Evolutionary conservation across 805 yeast genomes (phyloP).

Genomic region (Lachancea sp.): DNA sequence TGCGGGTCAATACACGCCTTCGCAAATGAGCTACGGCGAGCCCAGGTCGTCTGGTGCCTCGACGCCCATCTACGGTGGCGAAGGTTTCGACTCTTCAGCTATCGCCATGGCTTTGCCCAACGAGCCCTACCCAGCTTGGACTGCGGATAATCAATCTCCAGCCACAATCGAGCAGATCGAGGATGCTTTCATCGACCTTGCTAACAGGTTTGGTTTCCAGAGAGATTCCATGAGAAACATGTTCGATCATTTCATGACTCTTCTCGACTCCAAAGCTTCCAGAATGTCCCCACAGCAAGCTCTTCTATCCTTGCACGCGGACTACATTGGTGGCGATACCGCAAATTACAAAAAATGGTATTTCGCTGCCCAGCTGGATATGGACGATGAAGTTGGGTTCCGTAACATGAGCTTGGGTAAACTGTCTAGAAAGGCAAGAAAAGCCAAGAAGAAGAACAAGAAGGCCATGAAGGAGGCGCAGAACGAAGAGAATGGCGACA

Average conservation of each 20-base stretch:
- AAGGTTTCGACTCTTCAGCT: constrained; percentile 51
- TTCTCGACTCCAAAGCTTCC: constrained; percentile 75
- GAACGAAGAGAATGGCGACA: constrained; percentile 55
- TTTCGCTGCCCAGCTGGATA: constrained; percentile 81
- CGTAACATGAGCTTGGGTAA: constrained; percentile 75
- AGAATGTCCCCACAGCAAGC: constrained; percentile 91
- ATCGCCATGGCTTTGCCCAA: constrained; percentile 66
- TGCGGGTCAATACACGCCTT: constrained; percentile 71
- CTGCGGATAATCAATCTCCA: constrained; percentile 90
- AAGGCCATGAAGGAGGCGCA: constrained; percentile 61
- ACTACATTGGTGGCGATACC: constrained; percentile 80
- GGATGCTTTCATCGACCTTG: constrained; percentile 75
- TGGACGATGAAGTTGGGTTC: constrained; percentile 79
- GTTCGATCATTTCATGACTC: constrained; percentile 82
- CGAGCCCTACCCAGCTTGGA: constrained; percentile 99
- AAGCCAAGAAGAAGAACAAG: constrained; percentile 74
- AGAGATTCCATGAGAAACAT: constrained; percentile 89
- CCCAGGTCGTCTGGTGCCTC: constrained; percentile 89
- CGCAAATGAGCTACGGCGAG: constrained; percentile 79
- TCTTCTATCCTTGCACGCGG: constrained; percentile 73
- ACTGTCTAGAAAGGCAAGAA: constrained; percentile 70
- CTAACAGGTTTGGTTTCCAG: constrained; percentile 83
- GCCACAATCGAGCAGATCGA: constrained; percentile 78
- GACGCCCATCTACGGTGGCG: constrained; percentile 79
- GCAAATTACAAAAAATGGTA: constrained; percentile 86